Evolutionary conservation across 1,284 basidiomycete genomes (phyloP).

Genomic region (Irpex lacteus): DNA sequence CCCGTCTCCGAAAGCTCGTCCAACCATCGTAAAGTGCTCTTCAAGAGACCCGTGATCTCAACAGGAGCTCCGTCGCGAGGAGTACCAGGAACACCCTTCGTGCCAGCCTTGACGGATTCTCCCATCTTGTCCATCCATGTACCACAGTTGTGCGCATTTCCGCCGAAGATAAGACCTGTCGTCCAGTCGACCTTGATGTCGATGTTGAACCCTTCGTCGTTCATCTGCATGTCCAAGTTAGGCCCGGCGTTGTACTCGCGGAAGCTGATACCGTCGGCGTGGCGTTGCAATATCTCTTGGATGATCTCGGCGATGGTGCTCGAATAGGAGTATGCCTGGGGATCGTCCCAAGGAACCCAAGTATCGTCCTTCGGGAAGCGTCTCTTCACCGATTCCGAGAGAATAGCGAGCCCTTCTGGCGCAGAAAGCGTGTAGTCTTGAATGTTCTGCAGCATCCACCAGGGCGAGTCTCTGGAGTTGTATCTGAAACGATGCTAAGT

Average conservation of each 20-base stretch:
- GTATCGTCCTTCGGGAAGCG: conserved; percentile 93
- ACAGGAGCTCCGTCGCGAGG: conserved; percentile 95
- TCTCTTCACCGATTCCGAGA: conserved; percentile 82
- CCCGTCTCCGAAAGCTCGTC: conserved; percentile 62
- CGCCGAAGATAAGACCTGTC: conserved; percentile 89
- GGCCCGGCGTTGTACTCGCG: conserved; percentile 96
- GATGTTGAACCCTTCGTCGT: conserved; percentile 90
- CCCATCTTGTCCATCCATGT: conserved; percentile 99
- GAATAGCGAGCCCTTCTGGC: conserved; percentile 80
- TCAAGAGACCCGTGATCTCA: conserved; percentile 92
- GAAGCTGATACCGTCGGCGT: conserved; percentile 91
- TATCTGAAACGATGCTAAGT: conserved; percentile 47
- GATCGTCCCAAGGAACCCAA: conserved; percentile 92
- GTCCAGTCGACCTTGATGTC: conserved; percentile 93
- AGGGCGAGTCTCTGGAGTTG: conserved; percentile 90
- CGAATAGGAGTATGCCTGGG: conserved; percentile 77
- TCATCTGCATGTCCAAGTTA: conserved; percentile 96
- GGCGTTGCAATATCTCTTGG: conserved; percentile 94
- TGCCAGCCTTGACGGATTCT: conserved; percentile 86
- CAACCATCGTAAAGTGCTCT: conserved; percentile 92
- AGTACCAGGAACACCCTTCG: conserved; percentile 92
- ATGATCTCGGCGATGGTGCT: conserved; percentile 90
- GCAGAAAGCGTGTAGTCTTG: conserved; percentile 90
- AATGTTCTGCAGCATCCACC: conserved; percentile 99
- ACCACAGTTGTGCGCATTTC: conserved; percentile 82